Percentiles rank a stretch among this genome's conserved stretches.
These are phyloP conservation scores for Phaeotremella skinneri DNA, from an alignment of 768 basidiomycete species.

Conservation along the genomic window DNA sequence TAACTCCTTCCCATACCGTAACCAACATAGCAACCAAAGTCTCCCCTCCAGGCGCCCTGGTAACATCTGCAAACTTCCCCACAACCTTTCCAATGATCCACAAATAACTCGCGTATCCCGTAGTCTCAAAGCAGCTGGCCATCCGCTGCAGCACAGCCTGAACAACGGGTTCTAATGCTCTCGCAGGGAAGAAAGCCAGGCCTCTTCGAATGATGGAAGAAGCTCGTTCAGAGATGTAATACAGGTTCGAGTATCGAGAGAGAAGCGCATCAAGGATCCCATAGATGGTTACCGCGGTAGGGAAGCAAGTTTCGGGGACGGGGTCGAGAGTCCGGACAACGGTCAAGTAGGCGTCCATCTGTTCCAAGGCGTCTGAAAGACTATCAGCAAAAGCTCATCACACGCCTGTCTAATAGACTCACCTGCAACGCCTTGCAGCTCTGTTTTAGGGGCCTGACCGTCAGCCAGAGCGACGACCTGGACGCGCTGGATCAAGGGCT, in stretches of 20 bases:
- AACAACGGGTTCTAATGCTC: slow-evolving; percentile 64
- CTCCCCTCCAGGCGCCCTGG: slow-evolving; percentile 51
- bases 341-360: slow-evolving; percentile 84
- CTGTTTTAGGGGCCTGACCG: slow-evolving; percentile 64
- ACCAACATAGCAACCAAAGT: slow-evolving; percentile 62
- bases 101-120: slow-evolving; percentile 78
- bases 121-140: slow-evolving; percentile 72
- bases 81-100: slow-evolving; percentile 92
- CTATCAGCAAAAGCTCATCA: slow-evolving; percentile 4
- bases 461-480: slow-evolving; percentile 64
- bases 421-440: slow-evolving; percentile 69
- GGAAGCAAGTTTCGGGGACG: slow-evolving; percentile 73
- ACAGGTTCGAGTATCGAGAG: slow-evolving; percentile 69
- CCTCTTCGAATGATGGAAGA: slow-evolving; percentile 83
- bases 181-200: slow-evolving; percentile 70
- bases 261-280: slow-evolving; percentile 76
- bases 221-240: slow-evolving; percentile 74
- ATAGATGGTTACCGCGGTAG: slow-evolving; percentile 79
- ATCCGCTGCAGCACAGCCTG: slow-evolving; percentile 72
- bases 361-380: slow-evolving; percentile 74
- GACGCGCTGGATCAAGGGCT: slow-evolving; percentile 76
- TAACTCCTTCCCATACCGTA: slow-evolving; percentile 71
- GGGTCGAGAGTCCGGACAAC: slow-evolving; percentile 77
- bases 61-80: slow-evolving; percentile 69
- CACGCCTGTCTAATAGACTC: slow-evolving; percentile 47